These are phyloP conservation scores for Penicillium simplicissimum DNA, from an alignment of 495 filamentous ascomycete species.

Conservation along the genomic window DNA sequence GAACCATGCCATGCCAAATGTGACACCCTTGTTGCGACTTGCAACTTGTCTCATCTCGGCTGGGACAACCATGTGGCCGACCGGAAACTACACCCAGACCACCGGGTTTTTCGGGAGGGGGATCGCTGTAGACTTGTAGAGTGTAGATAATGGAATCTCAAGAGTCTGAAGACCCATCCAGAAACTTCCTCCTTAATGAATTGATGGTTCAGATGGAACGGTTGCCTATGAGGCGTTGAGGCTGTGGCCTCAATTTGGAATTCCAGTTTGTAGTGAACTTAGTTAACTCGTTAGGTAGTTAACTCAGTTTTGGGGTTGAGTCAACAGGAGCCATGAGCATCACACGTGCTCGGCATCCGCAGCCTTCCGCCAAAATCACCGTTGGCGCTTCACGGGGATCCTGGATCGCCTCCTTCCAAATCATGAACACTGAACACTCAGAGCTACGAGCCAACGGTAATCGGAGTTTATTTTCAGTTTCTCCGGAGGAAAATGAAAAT, in stretches of 20 bases:
- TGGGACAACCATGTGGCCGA: conserved; percentile 1
- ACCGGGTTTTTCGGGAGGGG: background rate
- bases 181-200: background rate
- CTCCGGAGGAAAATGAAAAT: too few species aligned
- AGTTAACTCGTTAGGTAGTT: too few species aligned
- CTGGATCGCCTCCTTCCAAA: too few species aligned
- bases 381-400: too few species aligned
- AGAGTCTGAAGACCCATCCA: background rate
- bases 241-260: background rate
- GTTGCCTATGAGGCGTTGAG: background rate
- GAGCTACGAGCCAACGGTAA: too few species aligned
- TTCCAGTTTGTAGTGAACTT: too few species aligned
- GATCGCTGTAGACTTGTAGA: conserved; percentile 5
- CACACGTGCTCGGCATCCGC: background rate
- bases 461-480: too few species aligned
- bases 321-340: background rate
- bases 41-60: background rate
- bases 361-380: background rate
- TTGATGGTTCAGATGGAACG: too few species aligned
- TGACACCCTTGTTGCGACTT: too few species aligned
- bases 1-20: background rate
- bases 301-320: background rate
- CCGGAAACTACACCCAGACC: background rate
- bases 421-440: too few species aligned
- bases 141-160: background rate